These are phyloP conservation scores for Rickenella mellea DNA, from an alignment of 768 basidiomycete species.

Conservation along the genomic window DNA sequence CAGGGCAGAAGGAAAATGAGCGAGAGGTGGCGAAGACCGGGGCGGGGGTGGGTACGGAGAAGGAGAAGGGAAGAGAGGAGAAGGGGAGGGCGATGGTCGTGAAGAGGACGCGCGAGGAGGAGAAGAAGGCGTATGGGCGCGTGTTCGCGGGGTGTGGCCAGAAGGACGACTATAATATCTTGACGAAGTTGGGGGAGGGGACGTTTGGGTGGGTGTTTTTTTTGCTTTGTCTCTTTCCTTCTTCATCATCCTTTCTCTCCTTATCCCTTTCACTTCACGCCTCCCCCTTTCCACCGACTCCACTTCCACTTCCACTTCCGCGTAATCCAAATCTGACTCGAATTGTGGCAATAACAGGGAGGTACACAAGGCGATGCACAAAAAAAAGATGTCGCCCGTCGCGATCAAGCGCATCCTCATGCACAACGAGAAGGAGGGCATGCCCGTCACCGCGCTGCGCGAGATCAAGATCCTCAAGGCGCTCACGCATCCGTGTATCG, in stretches of 20 bases:
- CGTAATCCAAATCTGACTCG: too few species aligned
- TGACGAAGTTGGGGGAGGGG: slow-evolving; percentile 89
- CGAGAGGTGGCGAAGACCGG: background rate
- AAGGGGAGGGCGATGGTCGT: slow-evolving; percentile 30
- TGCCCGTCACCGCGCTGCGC: slow-evolving; percentile 92
- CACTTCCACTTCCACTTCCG: too few species aligned
- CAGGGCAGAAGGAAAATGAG: background rate
- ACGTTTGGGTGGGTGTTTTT: slow-evolving; percentile 79
- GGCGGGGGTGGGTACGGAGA: background rate
- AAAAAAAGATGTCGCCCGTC: slow-evolving; percentile 48
- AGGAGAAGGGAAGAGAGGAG: slow-evolving; percentile 7
- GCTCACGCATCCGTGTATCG: slow-evolving; percentile 75
- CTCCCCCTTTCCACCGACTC: too few species aligned
- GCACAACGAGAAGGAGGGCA: slow-evolving; percentile 95
- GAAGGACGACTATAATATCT: slow-evolving; percentile 69
- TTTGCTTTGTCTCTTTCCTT: slow-evolving; percentile 2
- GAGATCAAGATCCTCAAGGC: slow-evolving; percentile 96
- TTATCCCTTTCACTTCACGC: too few species aligned
- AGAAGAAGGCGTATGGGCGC: slow-evolving; percentile 58
- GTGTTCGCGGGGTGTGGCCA: slow-evolving; percentile 60
- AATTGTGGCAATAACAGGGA: slow-evolving; percentile 40
- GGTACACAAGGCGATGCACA: slow-evolving; percentile 81
- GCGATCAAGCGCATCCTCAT: slow-evolving; percentile 93
- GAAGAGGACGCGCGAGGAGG: slow-evolving; percentile 51
- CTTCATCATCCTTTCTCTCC: too few species aligned